phyloP scores from a whole-genome alignment of 441 rosid species.

The Pelargonium fulgidum region DNA sequence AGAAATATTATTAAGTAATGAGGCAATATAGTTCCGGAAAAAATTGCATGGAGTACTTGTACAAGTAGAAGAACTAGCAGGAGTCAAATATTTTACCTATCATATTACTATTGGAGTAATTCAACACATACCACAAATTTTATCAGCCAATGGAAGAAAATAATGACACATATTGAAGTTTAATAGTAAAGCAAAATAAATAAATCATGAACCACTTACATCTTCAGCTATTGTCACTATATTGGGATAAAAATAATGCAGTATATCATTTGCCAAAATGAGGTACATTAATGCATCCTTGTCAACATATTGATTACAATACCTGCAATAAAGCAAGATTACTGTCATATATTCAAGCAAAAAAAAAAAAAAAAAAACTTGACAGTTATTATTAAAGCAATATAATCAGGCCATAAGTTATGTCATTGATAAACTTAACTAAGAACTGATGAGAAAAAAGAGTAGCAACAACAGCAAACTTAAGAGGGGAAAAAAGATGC shows the following conservation, averaged over 20 bases:
- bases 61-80: neutral
- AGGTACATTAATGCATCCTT: constrained; percentile 83
- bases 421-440: neutral
- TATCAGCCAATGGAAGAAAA: neutral
- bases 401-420: neutral
- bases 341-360: neutral
- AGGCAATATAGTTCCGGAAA: neutral
- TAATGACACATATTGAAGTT: neutral
- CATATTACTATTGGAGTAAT: neutral
- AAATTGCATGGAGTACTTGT: neutral
- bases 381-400: neutral
- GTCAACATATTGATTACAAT: constrained; percentile 90
- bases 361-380: too few relatives aligned
- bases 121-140: neutral
- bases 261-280: constrained; percentile 84
- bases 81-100: neutral
- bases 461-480: constrained; percentile 2
- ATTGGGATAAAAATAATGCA: constrained; percentile 78
- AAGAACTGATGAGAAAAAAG: neutral
- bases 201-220: constrained; percentile 42
- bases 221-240: constrained; percentile 93
- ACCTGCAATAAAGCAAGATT: constrained; percentile 46
- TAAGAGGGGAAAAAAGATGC: constrained; percentile 20
- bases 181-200: neutral
- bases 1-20: neutral